These are phyloP conservation scores for Hamigera avellanea DNA, from an alignment of 495 filamentous ascomycete species.

Conservation along the genomic window DNA sequence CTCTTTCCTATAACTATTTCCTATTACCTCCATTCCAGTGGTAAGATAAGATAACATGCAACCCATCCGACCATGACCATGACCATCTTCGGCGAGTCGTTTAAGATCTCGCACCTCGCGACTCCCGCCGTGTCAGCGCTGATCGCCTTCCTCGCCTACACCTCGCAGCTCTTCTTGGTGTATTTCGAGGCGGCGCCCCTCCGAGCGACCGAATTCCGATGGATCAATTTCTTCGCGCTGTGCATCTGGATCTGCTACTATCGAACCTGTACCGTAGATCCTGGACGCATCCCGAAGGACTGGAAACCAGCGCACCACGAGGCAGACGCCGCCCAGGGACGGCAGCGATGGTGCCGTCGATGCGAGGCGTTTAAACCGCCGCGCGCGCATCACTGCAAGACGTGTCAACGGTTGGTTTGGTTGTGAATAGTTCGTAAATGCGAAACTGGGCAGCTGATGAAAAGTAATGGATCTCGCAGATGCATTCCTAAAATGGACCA, in stretches of 20 bases:
- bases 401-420: conserved; percentile 51
- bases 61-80: too few relatives aligned
- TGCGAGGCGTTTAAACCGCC: conserved; percentile 76
- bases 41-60: too few relatives aligned
- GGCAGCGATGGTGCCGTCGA: conserved; percentile 71
- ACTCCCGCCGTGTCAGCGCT: conserved; percentile 54
- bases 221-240: conserved; percentile 62
- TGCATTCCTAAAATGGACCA: conserved; percentile 98
- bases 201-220: conserved; percentile 42
- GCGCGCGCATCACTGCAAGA: conserved; percentile 84
- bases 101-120: conserved; percentile 35
- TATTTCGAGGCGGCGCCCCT: conserved; percentile 60
- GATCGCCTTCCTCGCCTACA: conserved; percentile 71
- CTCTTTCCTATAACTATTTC: too few relatives aligned
- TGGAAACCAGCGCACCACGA: conserved; percentile 14
- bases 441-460: background rate
- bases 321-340: conserved; percentile 18
- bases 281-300: conserved; percentile 42
- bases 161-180: conserved; percentile 73
- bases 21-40: too few relatives aligned
- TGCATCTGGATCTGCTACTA: conserved; percentile 75
- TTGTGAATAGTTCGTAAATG: background rate
- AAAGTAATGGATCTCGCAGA: too few relatives aligned
- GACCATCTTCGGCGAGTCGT: conserved; percentile 13
- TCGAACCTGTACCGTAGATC: conserved; percentile 63